Conservation (phyloP, 1,284 basidiomycete species). For the Exsudoporus floridanus region DNA sequence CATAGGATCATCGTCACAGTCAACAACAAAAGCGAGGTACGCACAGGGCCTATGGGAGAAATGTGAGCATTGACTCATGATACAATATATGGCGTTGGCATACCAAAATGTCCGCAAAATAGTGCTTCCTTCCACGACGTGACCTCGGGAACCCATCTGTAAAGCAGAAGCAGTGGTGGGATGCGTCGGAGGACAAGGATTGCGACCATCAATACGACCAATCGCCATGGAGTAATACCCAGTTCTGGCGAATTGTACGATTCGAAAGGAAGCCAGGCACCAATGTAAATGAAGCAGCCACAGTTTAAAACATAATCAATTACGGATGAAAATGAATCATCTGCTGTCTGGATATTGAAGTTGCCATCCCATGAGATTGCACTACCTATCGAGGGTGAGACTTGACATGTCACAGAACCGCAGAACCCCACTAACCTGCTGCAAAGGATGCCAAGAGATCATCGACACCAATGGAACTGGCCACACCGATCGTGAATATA, state of each 20-base stretch:
- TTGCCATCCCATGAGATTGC: constrained; percentile 95
- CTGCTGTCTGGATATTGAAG: constrained; percentile 83
- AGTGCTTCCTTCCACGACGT: constrained; percentile 74
- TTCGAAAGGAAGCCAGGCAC: constrained; percentile 83
- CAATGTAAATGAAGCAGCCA: constrained; percentile 87
- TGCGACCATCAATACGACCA: constrained; percentile 64
- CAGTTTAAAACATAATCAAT: constrained; percentile 86
- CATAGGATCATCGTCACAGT: background rate
- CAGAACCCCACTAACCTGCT: constrained; percentile 56
- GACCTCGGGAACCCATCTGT: constrained; percentile 85
- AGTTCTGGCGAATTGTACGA: constrained; percentile 62
- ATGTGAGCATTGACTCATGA: constrained; percentile 2
- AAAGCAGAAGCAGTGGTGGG: constrained; percentile 71
- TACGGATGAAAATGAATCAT: constrained; percentile 84
- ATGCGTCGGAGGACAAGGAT: constrained; percentile 76
- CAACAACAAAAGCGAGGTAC: constrained; percentile 21
- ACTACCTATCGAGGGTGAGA: constrained; percentile 46
- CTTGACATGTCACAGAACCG: background rate
- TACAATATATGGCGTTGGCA: background rate
- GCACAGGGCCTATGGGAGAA: constrained; percentile 50
- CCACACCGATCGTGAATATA: constrained; percentile 76
- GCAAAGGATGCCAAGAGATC: constrained; percentile 91
- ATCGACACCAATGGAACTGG: constrained; percentile 78
- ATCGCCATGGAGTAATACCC: constrained; percentile 72
- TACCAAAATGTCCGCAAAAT: constrained; percentile 87